Evolutionary conservation across 1,284 basidiomycete species (phyloP).

Genomic region (Ceratorhiza oryzae-sativae): DNA sequence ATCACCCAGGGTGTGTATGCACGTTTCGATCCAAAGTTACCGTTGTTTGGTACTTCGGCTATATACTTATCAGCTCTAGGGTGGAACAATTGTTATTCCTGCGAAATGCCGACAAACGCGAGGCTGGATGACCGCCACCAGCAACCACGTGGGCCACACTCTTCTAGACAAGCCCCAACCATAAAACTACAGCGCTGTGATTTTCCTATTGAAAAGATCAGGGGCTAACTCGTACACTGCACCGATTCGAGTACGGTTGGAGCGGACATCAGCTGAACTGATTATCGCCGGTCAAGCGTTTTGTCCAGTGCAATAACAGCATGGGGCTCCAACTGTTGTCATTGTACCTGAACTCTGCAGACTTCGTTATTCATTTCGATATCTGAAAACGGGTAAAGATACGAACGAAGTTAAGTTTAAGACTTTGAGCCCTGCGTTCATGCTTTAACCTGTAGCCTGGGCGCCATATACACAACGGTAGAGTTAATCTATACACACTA

Average conservation of each 20-base stretch:
- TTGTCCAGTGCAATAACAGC: no score
- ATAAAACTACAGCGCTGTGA: no score
- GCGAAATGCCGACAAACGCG: background rate
- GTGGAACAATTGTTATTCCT: background rate
- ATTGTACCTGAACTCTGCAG: no score
- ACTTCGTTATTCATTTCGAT: no score
- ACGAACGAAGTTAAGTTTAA: background rate
- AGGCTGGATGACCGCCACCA: background rate
- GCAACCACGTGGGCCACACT: background rate
- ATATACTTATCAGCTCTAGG: slow-evolving; percentile 13
- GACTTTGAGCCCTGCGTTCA: background rate
- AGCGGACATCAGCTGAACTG: no score
- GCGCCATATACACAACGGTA: background rate
- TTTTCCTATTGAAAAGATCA: no score
- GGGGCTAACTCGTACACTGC: no score
- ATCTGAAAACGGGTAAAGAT: background rate
- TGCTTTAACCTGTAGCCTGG: background rate
- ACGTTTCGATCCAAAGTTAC: background rate
- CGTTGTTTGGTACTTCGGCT: background rate
- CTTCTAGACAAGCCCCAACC: background rate
- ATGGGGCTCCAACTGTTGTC: no score
- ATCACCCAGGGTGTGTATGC: background rate
- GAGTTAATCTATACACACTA: background rate
- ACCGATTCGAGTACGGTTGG: no score
- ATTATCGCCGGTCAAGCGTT: no score